These are phyloP conservation scores for Skeletonema potamos DNA, from an alignment of 108 stramenopile species.

Conservation along the genomic window DNA sequence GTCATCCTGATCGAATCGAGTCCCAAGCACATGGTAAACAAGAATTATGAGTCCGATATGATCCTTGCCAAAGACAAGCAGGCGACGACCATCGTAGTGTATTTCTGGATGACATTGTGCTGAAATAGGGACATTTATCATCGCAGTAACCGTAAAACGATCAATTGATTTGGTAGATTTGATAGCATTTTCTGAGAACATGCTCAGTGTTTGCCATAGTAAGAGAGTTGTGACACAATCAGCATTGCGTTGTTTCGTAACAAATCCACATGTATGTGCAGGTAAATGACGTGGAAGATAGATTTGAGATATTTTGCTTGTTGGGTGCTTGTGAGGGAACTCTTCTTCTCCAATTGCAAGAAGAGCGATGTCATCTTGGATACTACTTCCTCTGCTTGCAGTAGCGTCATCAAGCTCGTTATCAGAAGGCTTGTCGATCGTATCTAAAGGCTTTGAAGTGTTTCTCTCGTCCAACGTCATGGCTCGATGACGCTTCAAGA, in stretches of 20 bases:
- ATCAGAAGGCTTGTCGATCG: not conserved
- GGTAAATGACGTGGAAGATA: slow-evolving; percentile 47
- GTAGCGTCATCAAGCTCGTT: not conserved
- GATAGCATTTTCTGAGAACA: not conserved
- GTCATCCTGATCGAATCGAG: slow-evolving; percentile 33
- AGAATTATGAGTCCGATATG: slow-evolving; percentile 64
- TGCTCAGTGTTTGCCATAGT: slow-evolving; percentile 44
- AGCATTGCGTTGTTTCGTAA: slow-evolving; percentile 56
- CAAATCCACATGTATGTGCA: slow-evolving; percentile 52
- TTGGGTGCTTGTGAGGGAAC: slow-evolving; percentile 44
- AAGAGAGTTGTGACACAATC: slow-evolving; percentile 51
- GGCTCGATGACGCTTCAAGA: slow-evolving; percentile 24
- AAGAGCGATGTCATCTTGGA: slow-evolving; percentile 33
- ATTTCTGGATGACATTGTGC: slow-evolving; percentile 51
- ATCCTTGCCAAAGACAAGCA: slow-evolving; percentile 73
- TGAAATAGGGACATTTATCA: slow-evolving; percentile 62
- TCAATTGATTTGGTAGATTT: not conserved
- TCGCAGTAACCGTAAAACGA: slow-evolving; percentile 42
- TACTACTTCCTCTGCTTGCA: not conserved
- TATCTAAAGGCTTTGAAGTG: not conserved
- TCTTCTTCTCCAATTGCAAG: slow-evolving; percentile 8
- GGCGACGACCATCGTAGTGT: slow-evolving; percentile 56
- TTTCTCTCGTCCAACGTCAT: slow-evolving; percentile 23
- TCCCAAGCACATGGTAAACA: slow-evolving; percentile 57
- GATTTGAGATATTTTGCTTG: slow-evolving; percentile 34